These are phyloP conservation scores for Alnus rubra DNA, from an alignment of 306 rosid species.

Conservation along the genomic window DNA sequence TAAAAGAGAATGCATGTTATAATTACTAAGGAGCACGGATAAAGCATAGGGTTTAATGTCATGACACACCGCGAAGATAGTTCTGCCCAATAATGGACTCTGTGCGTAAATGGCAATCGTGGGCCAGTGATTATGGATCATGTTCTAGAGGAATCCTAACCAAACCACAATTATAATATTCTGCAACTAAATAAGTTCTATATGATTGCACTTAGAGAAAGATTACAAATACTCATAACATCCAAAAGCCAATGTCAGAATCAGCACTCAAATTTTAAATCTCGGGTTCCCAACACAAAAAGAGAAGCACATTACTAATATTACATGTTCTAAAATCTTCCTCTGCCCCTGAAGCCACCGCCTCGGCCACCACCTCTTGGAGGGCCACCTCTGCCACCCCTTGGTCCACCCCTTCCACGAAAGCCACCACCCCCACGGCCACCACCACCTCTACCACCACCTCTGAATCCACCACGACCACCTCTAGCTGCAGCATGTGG, in stretches of 20 bases:
- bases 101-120: neutral
- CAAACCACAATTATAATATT: neutral
- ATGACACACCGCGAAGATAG: neutral
- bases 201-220: neutral
- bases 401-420: slow-evolving; percentile 81
- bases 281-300: slow-evolving; percentile 23
- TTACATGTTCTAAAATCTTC: slow-evolving; percentile 59
- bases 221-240: slow-evolving; percentile 24
- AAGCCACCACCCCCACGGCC: slow-evolving; percentile 64
- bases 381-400: slow-evolving; percentile 83
- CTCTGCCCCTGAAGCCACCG: slow-evolving; percentile 92
- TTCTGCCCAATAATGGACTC: neutral
- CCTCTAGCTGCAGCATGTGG: slow-evolving; percentile 47
- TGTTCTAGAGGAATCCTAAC: neutral
- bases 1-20: neutral
- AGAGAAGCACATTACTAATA: slow-evolving; percentile 22
- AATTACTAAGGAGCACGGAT: neutral
- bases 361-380: slow-evolving; percentile 73
- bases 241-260: slow-evolving; percentile 14
- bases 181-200: neutral
- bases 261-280: slow-evolving; percentile 21
- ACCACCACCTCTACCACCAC: slow-evolving; percentile 48
- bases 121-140: neutral
- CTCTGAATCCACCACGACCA: slow-evolving; percentile 62
- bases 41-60: neutral